Percentiles rank a stretch among this genome's conserved stretches.
phyloP scores from a whole-genome alignment of 2,329 filamentous ascomycete genomes.

The Diaporthe citri region DNA sequence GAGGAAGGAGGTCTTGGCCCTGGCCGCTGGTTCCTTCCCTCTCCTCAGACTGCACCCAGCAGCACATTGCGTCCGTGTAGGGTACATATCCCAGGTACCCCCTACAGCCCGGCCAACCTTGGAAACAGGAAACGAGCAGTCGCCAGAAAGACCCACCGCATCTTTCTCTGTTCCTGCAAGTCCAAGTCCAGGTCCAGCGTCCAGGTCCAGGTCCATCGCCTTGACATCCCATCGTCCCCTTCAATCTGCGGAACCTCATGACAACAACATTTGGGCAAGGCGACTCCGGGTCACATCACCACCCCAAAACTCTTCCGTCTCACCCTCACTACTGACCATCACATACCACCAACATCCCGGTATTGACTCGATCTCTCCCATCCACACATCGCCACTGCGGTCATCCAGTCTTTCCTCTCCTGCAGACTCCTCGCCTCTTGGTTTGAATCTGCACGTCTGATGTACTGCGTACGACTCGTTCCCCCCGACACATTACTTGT shows the following conservation, averaged over 20 bases:
- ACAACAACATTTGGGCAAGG: constrained; percentile 24
- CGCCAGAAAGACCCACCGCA: constrained; percentile 7
- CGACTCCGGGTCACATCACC: constrained; percentile 14
- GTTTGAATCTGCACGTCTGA: constrained; percentile 32
- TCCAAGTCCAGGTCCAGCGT: neutral
- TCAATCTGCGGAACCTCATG: constrained; percentile 22
- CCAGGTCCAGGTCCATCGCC: constrained; percentile 7
- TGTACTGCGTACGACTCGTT: constrained; percentile 37
- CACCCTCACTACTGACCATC: constrained; percentile 15
- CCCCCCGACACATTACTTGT: constrained; percentile 25
- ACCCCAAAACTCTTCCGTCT: constrained; percentile 10
- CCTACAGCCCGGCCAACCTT: constrained; percentile 4
- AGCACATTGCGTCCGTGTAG: neutral
- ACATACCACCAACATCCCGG: constrained; percentile 10
- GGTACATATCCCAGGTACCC: constrained; percentile 10
- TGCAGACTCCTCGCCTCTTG: constrained; percentile 27
- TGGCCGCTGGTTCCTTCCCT: constrained; percentile 22
- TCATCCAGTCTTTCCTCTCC: constrained; percentile 29
- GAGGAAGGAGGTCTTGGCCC: constrained; percentile 15
- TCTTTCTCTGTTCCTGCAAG: constrained; percentile 26
- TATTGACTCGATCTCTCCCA: constrained; percentile 31
- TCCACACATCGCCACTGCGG: constrained; percentile 26
- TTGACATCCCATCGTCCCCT: constrained; percentile 21
- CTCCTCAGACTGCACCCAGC: constrained; percentile 4
- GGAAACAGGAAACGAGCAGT: constrained; percentile 25